Evolutionary conservation across 1,284 basidiomycete genomes (phyloP), one percentile per base, ranked within the genome.

Genomic region (Tausonia pullulans): DNA sequence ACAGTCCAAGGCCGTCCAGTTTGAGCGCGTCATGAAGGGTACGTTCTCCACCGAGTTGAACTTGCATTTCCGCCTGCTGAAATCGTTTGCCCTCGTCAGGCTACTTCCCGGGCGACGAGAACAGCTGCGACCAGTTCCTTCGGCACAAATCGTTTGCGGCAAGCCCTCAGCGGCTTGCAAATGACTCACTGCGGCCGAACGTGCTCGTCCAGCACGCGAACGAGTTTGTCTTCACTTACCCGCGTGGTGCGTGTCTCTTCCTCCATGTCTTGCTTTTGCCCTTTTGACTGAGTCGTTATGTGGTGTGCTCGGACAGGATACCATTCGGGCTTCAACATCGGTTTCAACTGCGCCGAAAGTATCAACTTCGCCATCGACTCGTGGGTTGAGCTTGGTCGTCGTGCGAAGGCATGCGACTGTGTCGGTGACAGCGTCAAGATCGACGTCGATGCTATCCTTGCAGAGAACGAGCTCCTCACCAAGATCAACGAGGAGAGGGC

Each of bases 301-400:
- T 56, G 3, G 40, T 41, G 3, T 58, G 14, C 2, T 53, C n/a
- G 44, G 7, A 50, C 50, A 53, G 94, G 94, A 8, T 97, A 97
- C 75, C 94, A 97, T 74, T 90, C 92, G 0, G 95, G 95, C 14
- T 98, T 96, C 81, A 98, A 98, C 73, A 79, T 98, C 50, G 96
- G 95, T 13, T 86, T 96, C 74, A 98, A 98, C 73, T 98, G 95
- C 72, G 95, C 95, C 2, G 96, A 98, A 77, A 92, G 88, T 69
- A 91, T 97, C 71, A 98, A 98, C 75, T 98, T 98, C 76, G 96
- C 96, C 0, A 81, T 98, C 41, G 90, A 97, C 27, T 89, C 87
- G 66, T 98, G 95, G 95, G 77, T 98, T 8, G 90, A 95, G 60
- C 78, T 95, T 39, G 95, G 93, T 4, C 80, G 86, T 67, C 83